These are phyloP conservation scores for Populus pruinosa DNA, from an alignment of 345 rosid species.

Conservation along the genomic window DNA sequence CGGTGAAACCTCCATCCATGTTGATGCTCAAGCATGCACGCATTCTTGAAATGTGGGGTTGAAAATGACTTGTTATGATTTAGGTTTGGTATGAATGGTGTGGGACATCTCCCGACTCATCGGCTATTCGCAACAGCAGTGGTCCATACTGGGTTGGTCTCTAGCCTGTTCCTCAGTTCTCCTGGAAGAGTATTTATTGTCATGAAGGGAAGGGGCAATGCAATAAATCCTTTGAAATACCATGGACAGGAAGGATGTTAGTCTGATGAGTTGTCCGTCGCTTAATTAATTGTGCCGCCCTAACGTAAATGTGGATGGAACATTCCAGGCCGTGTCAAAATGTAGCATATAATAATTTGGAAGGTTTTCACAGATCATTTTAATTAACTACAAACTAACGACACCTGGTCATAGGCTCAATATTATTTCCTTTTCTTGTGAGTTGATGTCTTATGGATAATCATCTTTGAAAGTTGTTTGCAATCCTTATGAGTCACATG, in stretches of 20 bases:
- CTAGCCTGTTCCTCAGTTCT: slow-evolving; percentile 22
- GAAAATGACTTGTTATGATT: not conserved
- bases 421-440: too few relatives aligned
- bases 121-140: slow-evolving; percentile 82
- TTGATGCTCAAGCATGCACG: not conserved
- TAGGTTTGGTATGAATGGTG: slow-evolving; percentile 99
- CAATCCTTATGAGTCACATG: too few relatives aligned
- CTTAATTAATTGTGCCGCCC: not conserved
- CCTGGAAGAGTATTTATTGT: not conserved
- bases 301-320: not conserved
- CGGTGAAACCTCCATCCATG: not conserved
- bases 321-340: not conserved
- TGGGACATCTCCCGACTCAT: slow-evolving; percentile 56
- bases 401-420: too few relatives aligned
- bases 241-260: not conserved
- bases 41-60: not conserved
- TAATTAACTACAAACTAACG: not conserved
- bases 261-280: not conserved
- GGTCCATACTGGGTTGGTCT: slow-evolving; percentile 99
- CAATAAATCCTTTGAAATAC: not conserved
- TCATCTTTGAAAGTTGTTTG: too few relatives aligned
- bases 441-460: not conserved
- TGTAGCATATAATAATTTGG: not conserved
- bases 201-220: not conserved
- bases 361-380: not conserved